phyloP scores from a whole-genome alignment of 306 rosid genomes.

The Cucurbita pepo region DNA sequence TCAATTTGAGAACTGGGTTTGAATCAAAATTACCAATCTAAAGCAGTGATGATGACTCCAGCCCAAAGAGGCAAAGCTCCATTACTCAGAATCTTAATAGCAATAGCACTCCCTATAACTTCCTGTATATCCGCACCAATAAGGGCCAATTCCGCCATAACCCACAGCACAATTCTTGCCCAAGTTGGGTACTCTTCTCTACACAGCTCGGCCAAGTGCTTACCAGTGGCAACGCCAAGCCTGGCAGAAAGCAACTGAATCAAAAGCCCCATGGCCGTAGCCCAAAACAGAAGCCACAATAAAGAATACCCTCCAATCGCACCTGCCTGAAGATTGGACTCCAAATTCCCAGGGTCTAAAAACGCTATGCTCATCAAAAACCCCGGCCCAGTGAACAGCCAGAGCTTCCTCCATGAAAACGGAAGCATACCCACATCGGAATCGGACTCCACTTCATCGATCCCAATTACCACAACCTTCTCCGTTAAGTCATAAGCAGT shows the following conservation, averaged over 20 bases:
- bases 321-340: slow-evolving; percentile 93
- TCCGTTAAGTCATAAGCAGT: slow-evolving; percentile 57
- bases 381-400: slow-evolving; percentile 95
- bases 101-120: slow-evolving; percentile 96
- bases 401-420: slow-evolving; percentile 89
- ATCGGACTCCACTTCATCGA: slow-evolving; percentile 21
- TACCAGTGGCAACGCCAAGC: slow-evolving; percentile 89
- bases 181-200: slow-evolving; percentile 84
- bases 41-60: slow-evolving; percentile 79
- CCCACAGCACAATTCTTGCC: slow-evolving; percentile 73
- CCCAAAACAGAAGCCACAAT: slow-evolving; percentile 86
- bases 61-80: slow-evolving; percentile 80
- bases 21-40: slow-evolving; percentile 44
- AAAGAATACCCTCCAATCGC: slow-evolving; percentile 88
- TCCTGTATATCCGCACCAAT: slow-evolving; percentile 95
- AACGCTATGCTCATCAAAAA: slow-evolving; percentile 93
- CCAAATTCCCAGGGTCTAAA: slow-evolving; percentile 84
- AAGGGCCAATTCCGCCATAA: slow-evolving; percentile 85
- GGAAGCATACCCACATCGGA: slow-evolving; percentile 24
- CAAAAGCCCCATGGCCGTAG: slow-evolving; percentile 77
- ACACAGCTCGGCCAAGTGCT: slow-evolving; percentile 80
- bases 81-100: slow-evolving; percentile 65
- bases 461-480: slow-evolving; percentile 44
- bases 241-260: slow-evolving; percentile 80
- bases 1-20: background rate